Evolutionary conservation across 768 basidiomycete genomes (phyloP), one percentile per base, ranked within the genome.

Genomic region (Serendipita indica): DNA sequence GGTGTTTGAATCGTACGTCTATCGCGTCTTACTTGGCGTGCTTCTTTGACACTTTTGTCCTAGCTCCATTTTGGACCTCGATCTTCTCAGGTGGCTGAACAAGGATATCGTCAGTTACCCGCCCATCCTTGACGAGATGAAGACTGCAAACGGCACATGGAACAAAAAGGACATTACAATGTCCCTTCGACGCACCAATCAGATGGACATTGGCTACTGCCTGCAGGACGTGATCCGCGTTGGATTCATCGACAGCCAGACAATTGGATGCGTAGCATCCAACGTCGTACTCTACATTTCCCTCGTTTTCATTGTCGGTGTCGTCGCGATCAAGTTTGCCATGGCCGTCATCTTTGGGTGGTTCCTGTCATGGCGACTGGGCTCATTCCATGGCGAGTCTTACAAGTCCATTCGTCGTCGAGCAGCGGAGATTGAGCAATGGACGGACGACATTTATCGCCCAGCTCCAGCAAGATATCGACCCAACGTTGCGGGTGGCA

Each of bases 321-420:
- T 98, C 62, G 94, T 98, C 63, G 77, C 80, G 58, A 91, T 96
- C 69, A 88, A 91, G 33, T 99, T 98, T 73, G 74, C 79, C 64
- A 94, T 98, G 91, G 96, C 96, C 46, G 88, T 96, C 67, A 76
- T 94, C 69, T 99, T 98, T 71, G 79, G 87, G 25, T 99, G 96
- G 96, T 98, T 97, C 79, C 86, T 89, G 69, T 90, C 87, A n/a
- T 91, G 88, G 84, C 82, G 82, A 66, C 76, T 99, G 39, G 96
- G 96, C 49, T 86, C 88, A 63, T 98, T 94, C 77, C 85, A 86
- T 62, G 78, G 80, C 35, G 96, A 99, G 72, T 89, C 90, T 14
- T 90, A 92, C 68, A 84, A 89, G 67, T 81, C 98, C 68, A 80
- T 93, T 13, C 90, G 90, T 83, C 81, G 82, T 61, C 83, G 94